phyloP scores from a whole-genome alignment of 1,284 basidiomycete species.

The Heliocybe sulcata region DNA sequence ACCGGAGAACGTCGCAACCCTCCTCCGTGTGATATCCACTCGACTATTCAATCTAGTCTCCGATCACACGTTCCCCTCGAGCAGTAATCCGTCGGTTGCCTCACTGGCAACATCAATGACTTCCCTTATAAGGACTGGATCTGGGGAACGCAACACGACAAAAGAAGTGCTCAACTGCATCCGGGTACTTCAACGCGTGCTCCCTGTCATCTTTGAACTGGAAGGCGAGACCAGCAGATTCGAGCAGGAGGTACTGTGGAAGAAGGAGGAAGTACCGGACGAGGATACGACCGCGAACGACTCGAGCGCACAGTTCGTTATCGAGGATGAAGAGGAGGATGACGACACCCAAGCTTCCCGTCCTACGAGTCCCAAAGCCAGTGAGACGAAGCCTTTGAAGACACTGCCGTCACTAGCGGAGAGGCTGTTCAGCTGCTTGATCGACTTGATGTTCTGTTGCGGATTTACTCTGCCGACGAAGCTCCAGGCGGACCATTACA shows the following conservation, averaged over 20 bases:
- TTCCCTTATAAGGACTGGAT: conserved; percentile 53
- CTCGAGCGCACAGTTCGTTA: conserved; percentile 64
- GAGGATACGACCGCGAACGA: conserved; percentile 14
- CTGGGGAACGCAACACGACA: conserved; percentile 58
- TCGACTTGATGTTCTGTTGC: conserved; percentile 87
- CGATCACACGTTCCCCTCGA: conserved; percentile 75
- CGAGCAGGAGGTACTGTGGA: conserved; percentile 72
- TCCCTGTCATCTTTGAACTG: conserved; percentile 82
- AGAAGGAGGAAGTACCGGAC: conserved; percentile 41
- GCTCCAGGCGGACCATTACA: conserved; percentile 73
- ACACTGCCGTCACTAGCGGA: conserved; percentile 72
- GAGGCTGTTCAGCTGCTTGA: conserved; percentile 66
- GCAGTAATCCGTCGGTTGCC: conserved; percentile 46
- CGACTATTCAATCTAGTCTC: conserved; percentile 78
- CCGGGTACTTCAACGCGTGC: conserved; percentile 78
- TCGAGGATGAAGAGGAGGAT: conserved; percentile 74
- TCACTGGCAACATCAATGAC: conserved; percentile 63
- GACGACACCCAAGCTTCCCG: conserved; percentile 29
- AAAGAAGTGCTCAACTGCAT: conserved; percentile 86
- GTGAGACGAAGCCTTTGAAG: conserved; percentile 30
- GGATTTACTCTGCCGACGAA: conserved; percentile 83
- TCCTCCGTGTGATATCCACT: conserved; percentile 67
- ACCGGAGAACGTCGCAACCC: conserved; percentile 79
- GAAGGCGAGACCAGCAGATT: conserved; percentile 66
- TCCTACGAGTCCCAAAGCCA: conserved; percentile 14